Percentiles rank a stretch among this genome's conserved stretches.
These are phyloP conservation scores for Neurospora intermedia DNA, from an alignment of 495 filamentous ascomycete species.

Conservation along the genomic window DNA sequence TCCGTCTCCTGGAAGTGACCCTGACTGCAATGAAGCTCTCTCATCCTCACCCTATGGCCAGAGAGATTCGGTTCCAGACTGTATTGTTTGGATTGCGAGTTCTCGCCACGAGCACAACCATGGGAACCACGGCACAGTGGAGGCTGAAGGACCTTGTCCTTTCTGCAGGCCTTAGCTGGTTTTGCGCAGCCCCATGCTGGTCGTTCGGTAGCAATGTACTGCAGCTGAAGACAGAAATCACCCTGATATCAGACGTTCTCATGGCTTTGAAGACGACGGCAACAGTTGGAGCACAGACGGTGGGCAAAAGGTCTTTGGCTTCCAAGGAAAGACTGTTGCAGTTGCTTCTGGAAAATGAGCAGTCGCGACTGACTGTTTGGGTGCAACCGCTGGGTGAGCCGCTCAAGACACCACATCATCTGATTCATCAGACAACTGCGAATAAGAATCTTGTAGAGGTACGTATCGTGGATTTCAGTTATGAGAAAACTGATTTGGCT, in stretches of 20 bases:
- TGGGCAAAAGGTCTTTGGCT: constrained; percentile 52
- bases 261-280: constrained; percentile 46
- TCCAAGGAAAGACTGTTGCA: constrained; percentile 71
- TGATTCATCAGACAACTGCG: constrained; percentile 25
- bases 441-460: constrained; percentile 39
- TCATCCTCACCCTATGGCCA: constrained; percentile 69
- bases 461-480: constrained; percentile 8
- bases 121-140: constrained; percentile 51
- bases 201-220: constrained; percentile 90
- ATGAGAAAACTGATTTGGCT: not conserved
- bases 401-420: constrained; percentile 6
- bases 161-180: constrained; percentile 81
- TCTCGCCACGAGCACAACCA: constrained; percentile 54
- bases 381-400: constrained; percentile 70
- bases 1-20: constrained; percentile 65
- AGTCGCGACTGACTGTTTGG: constrained; percentile 78
- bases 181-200: constrained; percentile 73
- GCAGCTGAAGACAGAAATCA: constrained; percentile 86
- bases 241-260: constrained; percentile 67
- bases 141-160: constrained; percentile 79
- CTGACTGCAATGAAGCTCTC: constrained; percentile 59
- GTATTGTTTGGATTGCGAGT: constrained; percentile 72
- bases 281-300: constrained; percentile 42
- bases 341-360: constrained; percentile 74
- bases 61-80: constrained; percentile 84